phyloP scores from a whole-genome alignment of 176 grass and related monocot genomes.

The Melocanna baccifera region DNA sequence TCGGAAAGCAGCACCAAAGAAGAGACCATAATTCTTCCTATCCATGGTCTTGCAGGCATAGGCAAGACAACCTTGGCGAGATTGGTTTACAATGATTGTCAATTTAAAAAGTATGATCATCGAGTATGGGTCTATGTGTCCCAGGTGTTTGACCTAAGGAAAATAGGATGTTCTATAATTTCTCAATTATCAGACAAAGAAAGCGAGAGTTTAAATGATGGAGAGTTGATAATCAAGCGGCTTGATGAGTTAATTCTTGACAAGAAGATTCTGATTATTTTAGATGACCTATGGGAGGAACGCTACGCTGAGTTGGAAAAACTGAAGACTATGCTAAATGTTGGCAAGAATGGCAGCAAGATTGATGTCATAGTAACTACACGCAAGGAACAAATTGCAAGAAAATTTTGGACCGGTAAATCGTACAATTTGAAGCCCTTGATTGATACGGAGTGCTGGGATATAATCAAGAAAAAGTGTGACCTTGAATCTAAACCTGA shows the following conservation, averaged over 20 bases:
- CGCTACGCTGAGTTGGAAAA: background rate
- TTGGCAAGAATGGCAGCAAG: background rate
- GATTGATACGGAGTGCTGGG: background rate
- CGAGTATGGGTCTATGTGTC: too few relatives aligned
- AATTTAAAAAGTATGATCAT: background rate
- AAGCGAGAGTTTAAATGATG: too few relatives aligned
- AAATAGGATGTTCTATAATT: too few relatives aligned
- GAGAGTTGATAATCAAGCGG: too few relatives aligned
- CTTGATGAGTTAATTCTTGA: too few relatives aligned
- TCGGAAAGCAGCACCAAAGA: too few relatives aligned
- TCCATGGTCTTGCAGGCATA: conserved; percentile 34
- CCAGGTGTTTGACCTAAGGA: too few relatives aligned
- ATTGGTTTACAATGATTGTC: background rate
- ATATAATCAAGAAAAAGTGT: conserved; percentile 17
- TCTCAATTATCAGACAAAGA: too few relatives aligned
- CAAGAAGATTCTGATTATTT: too few relatives aligned
- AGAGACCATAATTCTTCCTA: background rate
- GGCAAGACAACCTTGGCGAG: conserved; percentile 42
- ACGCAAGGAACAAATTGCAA: background rate
- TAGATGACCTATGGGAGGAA: conserved; percentile 43
- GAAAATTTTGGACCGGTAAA: background rate
- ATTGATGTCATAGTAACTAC: conserved; percentile 32
- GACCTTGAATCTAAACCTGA: background rate
- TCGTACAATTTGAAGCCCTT: conserved; percentile 5
- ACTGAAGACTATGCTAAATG: background rate